Conservation (phyloP, 2,329 filamentous ascomycete species). For the Lithohypha guttulata region DNA sequence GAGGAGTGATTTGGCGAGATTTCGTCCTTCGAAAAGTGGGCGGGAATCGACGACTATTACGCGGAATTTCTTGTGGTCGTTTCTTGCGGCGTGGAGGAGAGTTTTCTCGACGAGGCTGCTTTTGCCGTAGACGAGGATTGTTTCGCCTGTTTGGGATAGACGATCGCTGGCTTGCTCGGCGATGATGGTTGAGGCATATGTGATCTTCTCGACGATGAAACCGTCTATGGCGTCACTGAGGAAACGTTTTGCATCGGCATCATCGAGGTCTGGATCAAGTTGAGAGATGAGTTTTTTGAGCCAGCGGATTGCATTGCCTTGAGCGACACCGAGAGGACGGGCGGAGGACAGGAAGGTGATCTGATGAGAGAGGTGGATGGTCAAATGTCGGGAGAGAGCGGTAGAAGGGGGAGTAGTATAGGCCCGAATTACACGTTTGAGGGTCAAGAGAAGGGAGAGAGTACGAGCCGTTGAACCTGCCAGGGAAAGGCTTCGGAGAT, state of each 20-base stretch:
- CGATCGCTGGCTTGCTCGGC: slow-evolving; percentile 62
- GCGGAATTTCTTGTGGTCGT: slow-evolving; percentile 60
- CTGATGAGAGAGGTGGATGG: slow-evolving; percentile 83
- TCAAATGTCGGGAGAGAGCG: slow-evolving; percentile 81
- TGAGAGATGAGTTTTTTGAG: slow-evolving; percentile 87
- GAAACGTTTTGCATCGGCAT: slow-evolving; percentile 67
- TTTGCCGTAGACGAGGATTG: slow-evolving; percentile 77
- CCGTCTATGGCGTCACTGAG: slow-evolving; percentile 73
- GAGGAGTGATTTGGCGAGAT: slow-evolving; percentile 60
- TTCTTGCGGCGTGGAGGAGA: slow-evolving; percentile 57
- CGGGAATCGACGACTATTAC: slow-evolving; percentile 76
- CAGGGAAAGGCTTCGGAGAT: slow-evolving; percentile 80
- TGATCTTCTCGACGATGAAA: slow-evolving; percentile 85
- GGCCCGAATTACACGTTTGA: slow-evolving; percentile 89
- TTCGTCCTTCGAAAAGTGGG: slow-evolving; percentile 58
- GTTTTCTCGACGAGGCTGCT: slow-evolving; percentile 78
- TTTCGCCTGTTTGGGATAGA: slow-evolving; percentile 61
- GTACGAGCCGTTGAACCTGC: slow-evolving; percentile 82
- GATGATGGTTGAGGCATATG: slow-evolving; percentile 76
- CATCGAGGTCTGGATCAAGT: slow-evolving; percentile 74
- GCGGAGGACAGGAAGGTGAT: slow-evolving; percentile 80
- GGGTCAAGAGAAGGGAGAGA: slow-evolving; percentile 76
- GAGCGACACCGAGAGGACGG: slow-evolving; percentile 88
- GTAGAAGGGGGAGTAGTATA: slow-evolving; percentile 80
- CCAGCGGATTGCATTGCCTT: slow-evolving; percentile 93